These are phyloP conservation scores for Kwoniella botswanensis DNA, from an alignment of 768 basidiomycete genomes.

Conservation along the genomic window DNA sequence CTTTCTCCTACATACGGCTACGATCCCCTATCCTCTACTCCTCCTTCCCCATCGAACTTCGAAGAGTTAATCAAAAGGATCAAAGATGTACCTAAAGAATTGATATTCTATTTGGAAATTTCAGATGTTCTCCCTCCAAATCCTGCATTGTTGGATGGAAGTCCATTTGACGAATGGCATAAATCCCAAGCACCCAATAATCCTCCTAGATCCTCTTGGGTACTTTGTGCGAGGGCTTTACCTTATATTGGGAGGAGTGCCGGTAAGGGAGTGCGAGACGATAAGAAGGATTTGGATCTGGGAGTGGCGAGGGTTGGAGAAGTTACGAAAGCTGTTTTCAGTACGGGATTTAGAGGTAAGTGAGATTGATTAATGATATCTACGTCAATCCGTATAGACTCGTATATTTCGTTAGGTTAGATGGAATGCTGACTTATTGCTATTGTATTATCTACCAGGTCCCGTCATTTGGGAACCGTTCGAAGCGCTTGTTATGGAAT, in stretches of 20 bases:
- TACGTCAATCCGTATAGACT: no score
- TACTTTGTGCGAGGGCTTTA: constrained; percentile 19
- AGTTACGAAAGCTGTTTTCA: constrained; percentile 22
- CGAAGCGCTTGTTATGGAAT: constrained; percentile 19
- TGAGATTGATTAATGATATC: not conserved
- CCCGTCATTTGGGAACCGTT: constrained; percentile 26
- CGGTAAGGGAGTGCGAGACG: constrained; percentile 10
- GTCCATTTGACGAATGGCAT: constrained; percentile 23
- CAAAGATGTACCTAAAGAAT: constrained; percentile 28
- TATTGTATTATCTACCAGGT: not conserved
- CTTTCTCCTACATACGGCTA: constrained; percentile 43
- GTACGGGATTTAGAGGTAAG: constrained; percentile 32
- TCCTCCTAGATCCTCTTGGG: constrained; percentile 18
- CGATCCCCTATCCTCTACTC: constrained; percentile 35
- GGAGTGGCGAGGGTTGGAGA: constrained; percentile 22
- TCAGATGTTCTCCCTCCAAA: constrained; percentile 32
- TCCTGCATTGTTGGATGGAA: constrained; percentile 19
- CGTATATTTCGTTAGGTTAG: not conserved
- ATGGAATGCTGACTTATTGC: not conserved
- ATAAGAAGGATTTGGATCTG: constrained; percentile 3
- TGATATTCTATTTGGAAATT: constrained; percentile 48
- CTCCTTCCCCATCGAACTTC: constrained; percentile 24
- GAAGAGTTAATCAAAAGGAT: constrained; percentile 24
- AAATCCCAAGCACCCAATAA: constrained; percentile 7
- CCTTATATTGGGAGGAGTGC: constrained; percentile 27